Evolutionary conservation across 306 rosid genomes (phyloP).

Genomic region (Sophora flavescens): DNA sequence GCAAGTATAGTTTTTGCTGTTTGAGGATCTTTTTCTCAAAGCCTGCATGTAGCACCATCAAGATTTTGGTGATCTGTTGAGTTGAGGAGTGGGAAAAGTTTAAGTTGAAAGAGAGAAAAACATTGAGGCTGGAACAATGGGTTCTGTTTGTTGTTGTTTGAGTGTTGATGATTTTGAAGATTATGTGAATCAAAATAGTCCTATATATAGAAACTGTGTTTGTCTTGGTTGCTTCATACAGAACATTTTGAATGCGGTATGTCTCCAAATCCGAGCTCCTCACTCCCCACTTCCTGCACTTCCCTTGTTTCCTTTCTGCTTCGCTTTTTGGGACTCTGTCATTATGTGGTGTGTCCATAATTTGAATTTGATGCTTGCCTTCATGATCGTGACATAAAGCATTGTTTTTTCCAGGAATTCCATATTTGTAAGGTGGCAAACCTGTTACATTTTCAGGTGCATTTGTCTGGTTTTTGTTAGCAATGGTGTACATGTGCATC

Average conservation of each 20-base stretch:
- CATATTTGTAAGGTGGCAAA: conserved; percentile 17
- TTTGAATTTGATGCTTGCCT: conserved; percentile 22
- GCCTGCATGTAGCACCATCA: conserved; percentile 42
- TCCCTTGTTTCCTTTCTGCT: not conserved
- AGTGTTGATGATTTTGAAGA: conserved; percentile 72
- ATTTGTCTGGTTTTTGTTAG: not conserved
- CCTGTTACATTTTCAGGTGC: conserved; percentile 17
- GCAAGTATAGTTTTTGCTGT: conserved; percentile 41
- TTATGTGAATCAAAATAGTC: conserved; percentile 78
- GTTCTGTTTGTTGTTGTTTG: conserved; percentile 88
- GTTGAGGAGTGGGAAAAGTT: conserved; percentile 47
- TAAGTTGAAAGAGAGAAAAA: conserved; percentile 41
- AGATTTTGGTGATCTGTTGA: conserved; percentile 47
- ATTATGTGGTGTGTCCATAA: conserved; percentile 6
- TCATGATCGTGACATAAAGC: conserved; percentile 8
- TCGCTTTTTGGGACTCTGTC: conserved; percentile 20
- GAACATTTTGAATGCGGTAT: conserved; percentile 73
- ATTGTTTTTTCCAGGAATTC: not conserved
- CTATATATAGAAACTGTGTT: conserved; percentile 73
- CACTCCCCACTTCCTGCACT: not conserved
- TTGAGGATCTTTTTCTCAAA: conserved; percentile 40
- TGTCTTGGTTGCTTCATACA: conserved; percentile 75
- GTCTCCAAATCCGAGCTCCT: conserved; percentile 31
- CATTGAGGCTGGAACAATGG: conserved; percentile 75
- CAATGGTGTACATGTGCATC: not conserved